Percentiles rank a stretch among this genome's conserved stretches.
These are phyloP conservation scores for Endoconidiophora polonica DNA, from an alignment of 2,329 filamentous ascomycete genomes.

Conservation along the genomic window DNA sequence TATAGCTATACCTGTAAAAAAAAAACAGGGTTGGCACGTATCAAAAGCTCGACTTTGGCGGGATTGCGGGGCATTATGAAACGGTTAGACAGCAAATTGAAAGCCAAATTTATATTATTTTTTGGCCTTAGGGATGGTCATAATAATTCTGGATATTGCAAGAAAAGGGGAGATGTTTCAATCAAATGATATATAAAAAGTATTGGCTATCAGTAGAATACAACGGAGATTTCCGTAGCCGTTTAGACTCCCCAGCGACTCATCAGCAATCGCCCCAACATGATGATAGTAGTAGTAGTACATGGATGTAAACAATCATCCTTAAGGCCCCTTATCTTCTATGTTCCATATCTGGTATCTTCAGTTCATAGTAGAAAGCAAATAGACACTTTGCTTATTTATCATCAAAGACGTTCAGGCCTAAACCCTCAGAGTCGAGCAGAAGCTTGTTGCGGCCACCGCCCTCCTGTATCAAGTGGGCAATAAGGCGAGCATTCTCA, in stretches of 20 bases:
- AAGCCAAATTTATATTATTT: neutral
- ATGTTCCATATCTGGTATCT: neutral
- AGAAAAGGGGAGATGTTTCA: no score
- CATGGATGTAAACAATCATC: neutral
- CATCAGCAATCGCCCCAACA: neutral
- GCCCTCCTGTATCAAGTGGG: conserved; percentile 68
- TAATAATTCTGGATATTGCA: no score
- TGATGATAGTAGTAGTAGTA: conserved; percentile 7
- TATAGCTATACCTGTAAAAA: no score
- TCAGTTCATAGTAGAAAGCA: neutral
- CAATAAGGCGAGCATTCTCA: conserved; percentile 84
- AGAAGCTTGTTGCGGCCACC: conserved; percentile 86
- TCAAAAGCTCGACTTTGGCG: neutral
- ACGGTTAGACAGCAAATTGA: neutral
- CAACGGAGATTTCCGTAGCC: conserved; percentile 12
- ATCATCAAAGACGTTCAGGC: conserved; percentile 63
- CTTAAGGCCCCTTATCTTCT: neutral
- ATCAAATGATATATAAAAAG: neutral
- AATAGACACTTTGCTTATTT: neutral
- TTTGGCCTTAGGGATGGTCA: no score
- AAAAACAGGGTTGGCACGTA: no score
- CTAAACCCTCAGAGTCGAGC: conserved; percentile 77
- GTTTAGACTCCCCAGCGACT: neutral
- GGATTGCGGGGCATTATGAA: neutral
- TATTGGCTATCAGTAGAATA: conserved; percentile 9